Evolutionary conservation across 345 rosid genomes (phyloP), one percentile per base, ranked within the genome.

Genomic region (Euphorbia pulcherrima): DNA sequence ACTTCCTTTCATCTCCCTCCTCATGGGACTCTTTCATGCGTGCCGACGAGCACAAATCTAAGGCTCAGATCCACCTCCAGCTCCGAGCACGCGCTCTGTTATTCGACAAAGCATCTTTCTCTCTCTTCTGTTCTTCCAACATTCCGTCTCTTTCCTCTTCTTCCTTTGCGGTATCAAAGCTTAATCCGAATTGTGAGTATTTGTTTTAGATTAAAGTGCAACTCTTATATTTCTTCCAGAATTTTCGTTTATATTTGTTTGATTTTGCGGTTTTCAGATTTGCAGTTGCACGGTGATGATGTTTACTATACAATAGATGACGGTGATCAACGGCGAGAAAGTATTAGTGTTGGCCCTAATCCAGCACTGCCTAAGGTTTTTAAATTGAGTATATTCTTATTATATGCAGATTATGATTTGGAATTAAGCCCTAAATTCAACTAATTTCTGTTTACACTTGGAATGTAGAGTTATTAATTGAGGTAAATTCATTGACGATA

Each of bases 1-100:
- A 75, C 54, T 83, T 13, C 72, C 94, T 93, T 28, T 73, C 96
- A 4, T 84, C 96, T 47, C 87, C 91, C 8, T 67, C 90, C 60
- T 60, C 90, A 0, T 93, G 98, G 97, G 94, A 89, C 35, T 67
- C 88, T 29, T 89, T 90, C 76, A 85, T 90, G 92, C 84, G 92
- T 27, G 70, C 81, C 48, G 96, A 90, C 74, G 88, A 82, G 27
- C 78, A 86, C 63, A 88, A 84, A 68, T 72, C 98, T 65, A 90
- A 81, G 89, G 62, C 84, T 78, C 96, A 86, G 79, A 82, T 92
- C 83, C 97, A 87, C 1, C 88, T 92, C 69, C 98, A 87, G 81
- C 94, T 93, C 77, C 83, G 97, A 23, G 89, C 69, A 48, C 96
- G 98, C 13, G 97, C 98, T 56, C 98, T 93, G 58, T 72, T 90